Evolutionary conservation across 768 basidiomycete genomes (phyloP), one percentile per base, ranked within the genome.

Genomic region (Candolleomyces eurysporus): DNA sequence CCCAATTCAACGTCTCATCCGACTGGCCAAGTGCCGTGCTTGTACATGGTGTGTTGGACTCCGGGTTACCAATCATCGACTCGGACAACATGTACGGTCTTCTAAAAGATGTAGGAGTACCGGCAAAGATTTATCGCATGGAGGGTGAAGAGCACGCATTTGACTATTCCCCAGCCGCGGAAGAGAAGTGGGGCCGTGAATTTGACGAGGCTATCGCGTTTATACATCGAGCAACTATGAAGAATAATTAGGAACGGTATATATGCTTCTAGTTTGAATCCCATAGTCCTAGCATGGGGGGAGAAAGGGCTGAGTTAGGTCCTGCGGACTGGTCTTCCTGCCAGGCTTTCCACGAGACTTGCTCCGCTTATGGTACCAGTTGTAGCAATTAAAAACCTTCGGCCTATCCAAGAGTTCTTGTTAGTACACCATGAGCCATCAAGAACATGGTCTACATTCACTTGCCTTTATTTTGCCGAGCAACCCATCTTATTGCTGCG

Each of bases 401-500:
- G 87, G 26, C 94, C 94, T 96, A 39, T 21, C 39, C 39, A 39
- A 71, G 21, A 63, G 63, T 31, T 59, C 21, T 22, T 17, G 31
- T 58, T 49, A 31, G 58, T 40, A 60, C 56, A 58, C 58, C 59
- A 31, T 46, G 4, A 52, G 21, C 46, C 48, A 66, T 39, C 48
- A 49, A 11, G 36, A 11, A 39, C n/a, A 43, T 57, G 26, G 58
- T 54, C 55, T 42, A 53, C 42, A 57, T 19, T 55, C 13, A 70
- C 74, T 30, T 68, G 86, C 94, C 96, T 81, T 82, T 84, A 65
- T 89, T 90, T 72, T 94, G 94, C 66, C 88, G 84, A 59, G 86
- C 83, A 69, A 96, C 89, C 94, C 94, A 97, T 71, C 97, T 82
- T 65, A 99, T 72, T 6, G 96, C 96, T 40, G 97, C 89, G 61